These are phyloP conservation scores for Clarireedia paspali DNA, from an alignment of 2,329 filamentous ascomycete species.

Conservation along the genomic window DNA sequence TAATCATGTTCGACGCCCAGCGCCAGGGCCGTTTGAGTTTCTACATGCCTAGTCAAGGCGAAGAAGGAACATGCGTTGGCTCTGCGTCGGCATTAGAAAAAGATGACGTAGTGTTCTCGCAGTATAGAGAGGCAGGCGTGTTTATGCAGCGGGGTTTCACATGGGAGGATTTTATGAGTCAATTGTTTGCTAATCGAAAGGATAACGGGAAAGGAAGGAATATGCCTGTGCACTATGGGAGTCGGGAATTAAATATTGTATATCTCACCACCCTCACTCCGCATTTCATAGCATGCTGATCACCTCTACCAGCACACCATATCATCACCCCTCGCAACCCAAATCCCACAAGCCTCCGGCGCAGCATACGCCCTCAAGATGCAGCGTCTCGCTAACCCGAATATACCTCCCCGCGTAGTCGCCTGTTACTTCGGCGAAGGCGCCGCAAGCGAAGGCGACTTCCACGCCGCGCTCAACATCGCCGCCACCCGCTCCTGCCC, in stretches of 20 bases:
- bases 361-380: slow-evolving; percentile 84
- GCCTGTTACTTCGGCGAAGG: slow-evolving; percentile 88
- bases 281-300: neutral
- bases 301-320: slow-evolving; percentile 57
- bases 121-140: slow-evolving; percentile 90
- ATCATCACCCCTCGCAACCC: slow-evolving; percentile 77
- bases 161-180: slow-evolving; percentile 86
- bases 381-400: slow-evolving; percentile 65
- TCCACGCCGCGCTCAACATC: slow-evolving; percentile 85
- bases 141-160: slow-evolving; percentile 85
- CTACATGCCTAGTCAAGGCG: slow-evolving; percentile 66
- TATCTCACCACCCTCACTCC: slow-evolving; percentile 26
- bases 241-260: slow-evolving; percentile 74
- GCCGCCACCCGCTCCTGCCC: slow-evolving; percentile 84
- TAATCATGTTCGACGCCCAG: slow-evolving; percentile 98
- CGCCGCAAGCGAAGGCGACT: slow-evolving; percentile 84
- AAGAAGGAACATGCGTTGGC: slow-evolving; percentile 83
- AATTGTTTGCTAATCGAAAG: slow-evolving; percentile 80
- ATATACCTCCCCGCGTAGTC: slow-evolving; percentile 58
- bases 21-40: slow-evolving; percentile 60
- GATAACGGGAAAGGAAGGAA: slow-evolving; percentile 79
- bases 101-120: slow-evolving; percentile 86
- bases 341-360: slow-evolving; percentile 81
- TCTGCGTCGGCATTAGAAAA: slow-evolving; percentile 75
- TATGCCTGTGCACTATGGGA: slow-evolving; percentile 97